Evolutionary conservation across 441 rosid species (phyloP).

Genomic region (Capsella rubella): DNA sequence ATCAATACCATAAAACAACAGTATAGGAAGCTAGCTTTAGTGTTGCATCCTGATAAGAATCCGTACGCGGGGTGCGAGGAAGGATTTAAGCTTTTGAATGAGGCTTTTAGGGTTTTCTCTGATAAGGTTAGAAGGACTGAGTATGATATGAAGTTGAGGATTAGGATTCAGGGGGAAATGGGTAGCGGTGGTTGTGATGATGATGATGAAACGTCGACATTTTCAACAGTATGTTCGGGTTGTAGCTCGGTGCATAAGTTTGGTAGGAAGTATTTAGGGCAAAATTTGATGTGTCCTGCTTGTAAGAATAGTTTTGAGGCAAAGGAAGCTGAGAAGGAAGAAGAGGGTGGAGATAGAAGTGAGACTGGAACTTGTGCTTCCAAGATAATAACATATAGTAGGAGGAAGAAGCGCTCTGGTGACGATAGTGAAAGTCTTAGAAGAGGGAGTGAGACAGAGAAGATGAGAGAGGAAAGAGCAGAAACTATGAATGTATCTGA

Average conservation of each 20-base stretch:
- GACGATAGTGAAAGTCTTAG: slow-evolving; percentile 35
- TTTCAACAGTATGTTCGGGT: slow-evolving; percentile 71
- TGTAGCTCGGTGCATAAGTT: slow-evolving; percentile 76
- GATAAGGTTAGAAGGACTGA: slow-evolving; percentile 72
- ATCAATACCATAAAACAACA: slow-evolving; percentile 66
- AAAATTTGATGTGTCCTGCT: slow-evolving; percentile 72
- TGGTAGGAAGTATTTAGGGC: slow-evolving; percentile 75
- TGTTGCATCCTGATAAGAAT: slow-evolving; percentile 82
- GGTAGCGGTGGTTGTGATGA: slow-evolving; percentile 48
- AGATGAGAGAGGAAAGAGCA: slow-evolving; percentile 52
- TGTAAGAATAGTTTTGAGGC: slow-evolving; percentile 80
- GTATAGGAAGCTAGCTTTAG: slow-evolving; percentile 75
- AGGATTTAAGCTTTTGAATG: slow-evolving; percentile 83
- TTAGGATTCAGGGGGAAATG: slow-evolving; percentile 69
- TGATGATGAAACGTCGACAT: slow-evolving; percentile 48
- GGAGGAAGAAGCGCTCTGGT: slow-evolving; percentile 41
- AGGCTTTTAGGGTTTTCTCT: slow-evolving; percentile 73
- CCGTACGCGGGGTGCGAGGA: slow-evolving; percentile 73
- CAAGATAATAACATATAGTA: slow-evolving; percentile 36
- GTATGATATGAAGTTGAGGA: slow-evolving; percentile 76
- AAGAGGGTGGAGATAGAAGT: slow-evolving; percentile 32
- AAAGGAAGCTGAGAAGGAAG: slow-evolving; percentile 59
- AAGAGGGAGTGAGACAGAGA: slow-evolving; percentile 35
- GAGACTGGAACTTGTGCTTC: slow-evolving; percentile 30
- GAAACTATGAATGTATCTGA: slow-evolving; percentile 47